These are phyloP conservation scores for Umbelopsis vinacea DNA, from an alignment of 192 early-diverging fungal genomes.

Conservation along the genomic window DNA sequence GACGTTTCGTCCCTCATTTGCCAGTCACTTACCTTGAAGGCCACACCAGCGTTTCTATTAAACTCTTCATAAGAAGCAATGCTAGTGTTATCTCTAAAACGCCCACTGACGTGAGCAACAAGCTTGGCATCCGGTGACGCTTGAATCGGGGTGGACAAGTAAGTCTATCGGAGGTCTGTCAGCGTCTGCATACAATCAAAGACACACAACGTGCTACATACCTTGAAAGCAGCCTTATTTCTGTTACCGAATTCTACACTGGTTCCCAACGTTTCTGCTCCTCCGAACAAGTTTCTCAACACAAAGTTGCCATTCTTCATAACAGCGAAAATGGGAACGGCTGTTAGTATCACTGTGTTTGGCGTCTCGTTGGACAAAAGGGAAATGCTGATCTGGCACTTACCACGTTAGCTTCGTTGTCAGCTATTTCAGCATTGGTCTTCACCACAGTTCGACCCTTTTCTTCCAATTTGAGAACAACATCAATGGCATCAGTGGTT, in stretches of 20 bases:
- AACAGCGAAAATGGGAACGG: too few relatives aligned
- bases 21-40: conserved; percentile 25
- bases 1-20: background rate
- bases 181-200: background rate
- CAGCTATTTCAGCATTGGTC: conserved; percentile 83
- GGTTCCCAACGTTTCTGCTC: conserved; percentile 77
- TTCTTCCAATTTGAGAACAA: conserved; percentile 74
- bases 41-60: conserved; percentile 26
- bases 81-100: conserved; percentile 36
- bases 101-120: conserved; percentile 36
- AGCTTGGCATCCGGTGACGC: conserved; percentile 68
- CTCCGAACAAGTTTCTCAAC: conserved; percentile 85
- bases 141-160: conserved; percentile 57
- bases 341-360: background rate
- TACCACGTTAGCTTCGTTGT: conserved; percentile 84
- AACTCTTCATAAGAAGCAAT: conserved; percentile 36
- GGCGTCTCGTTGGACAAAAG: background rate
- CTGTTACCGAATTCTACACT: conserved; percentile 36
- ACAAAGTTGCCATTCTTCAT: conserved; percentile 55
- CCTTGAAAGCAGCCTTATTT: conserved; percentile 53
- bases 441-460: conserved; percentile 65
- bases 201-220: conserved; percentile 15
- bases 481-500: conserved; percentile 60
- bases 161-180: conserved; percentile 18
- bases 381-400: background rate